These are phyloP conservation scores for Blastobotrys petasosporus DNA, from an alignment of 1,139 yeast species.

Conservation along the genomic window DNA sequence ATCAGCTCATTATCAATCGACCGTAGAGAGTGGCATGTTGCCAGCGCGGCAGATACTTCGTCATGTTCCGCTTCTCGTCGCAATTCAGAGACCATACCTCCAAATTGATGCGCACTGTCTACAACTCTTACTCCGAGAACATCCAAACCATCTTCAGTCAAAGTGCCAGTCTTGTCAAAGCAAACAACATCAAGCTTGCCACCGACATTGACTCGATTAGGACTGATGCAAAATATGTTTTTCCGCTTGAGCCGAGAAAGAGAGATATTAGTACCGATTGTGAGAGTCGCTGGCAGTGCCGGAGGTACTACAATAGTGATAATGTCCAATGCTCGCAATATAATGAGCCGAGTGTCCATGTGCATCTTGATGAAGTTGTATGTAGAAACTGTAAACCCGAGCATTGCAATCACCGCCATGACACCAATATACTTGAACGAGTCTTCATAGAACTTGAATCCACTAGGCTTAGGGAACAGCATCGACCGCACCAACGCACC, in stretches of 20 bases:
- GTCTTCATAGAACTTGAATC: conserved; percentile 88
- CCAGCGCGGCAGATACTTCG: conserved; percentile 43
- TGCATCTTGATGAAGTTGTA: conserved; percentile 76
- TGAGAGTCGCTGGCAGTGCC: conserved; percentile 92
- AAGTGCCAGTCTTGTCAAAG: conserved; percentile 95
- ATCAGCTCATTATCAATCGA: conserved; percentile 69
- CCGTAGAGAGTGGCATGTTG: conserved; percentile 84
- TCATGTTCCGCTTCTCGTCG: neutral
- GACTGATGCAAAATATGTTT: conserved; percentile 82
- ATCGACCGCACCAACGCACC: conserved; percentile 93
- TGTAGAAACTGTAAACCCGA: conserved; percentile 82
- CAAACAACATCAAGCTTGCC: conserved; percentile 88
- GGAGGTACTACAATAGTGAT: conserved; percentile 98
- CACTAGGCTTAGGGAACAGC: conserved; percentile 93
- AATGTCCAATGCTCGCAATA: conserved; percentile 84
- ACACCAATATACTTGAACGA: conserved; percentile 94
- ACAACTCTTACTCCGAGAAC: conserved; percentile 78
- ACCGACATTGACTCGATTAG: conserved; percentile 88
- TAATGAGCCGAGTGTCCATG: conserved; percentile 59
- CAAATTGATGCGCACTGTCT: conserved; percentile 39
- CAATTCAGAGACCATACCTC: conserved; percentile 13
- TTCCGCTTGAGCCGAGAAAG: conserved; percentile 62
- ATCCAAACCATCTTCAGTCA: conserved; percentile 94
- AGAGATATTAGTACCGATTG: conserved; percentile 95
- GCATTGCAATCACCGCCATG: conserved; percentile 76